A percentile compares a stretch with the other conserved stretches of the same genome.
Conservation (phyloP, 2,329 filamentous ascomycete genomes). For the Penicillium frequentans region DNA sequence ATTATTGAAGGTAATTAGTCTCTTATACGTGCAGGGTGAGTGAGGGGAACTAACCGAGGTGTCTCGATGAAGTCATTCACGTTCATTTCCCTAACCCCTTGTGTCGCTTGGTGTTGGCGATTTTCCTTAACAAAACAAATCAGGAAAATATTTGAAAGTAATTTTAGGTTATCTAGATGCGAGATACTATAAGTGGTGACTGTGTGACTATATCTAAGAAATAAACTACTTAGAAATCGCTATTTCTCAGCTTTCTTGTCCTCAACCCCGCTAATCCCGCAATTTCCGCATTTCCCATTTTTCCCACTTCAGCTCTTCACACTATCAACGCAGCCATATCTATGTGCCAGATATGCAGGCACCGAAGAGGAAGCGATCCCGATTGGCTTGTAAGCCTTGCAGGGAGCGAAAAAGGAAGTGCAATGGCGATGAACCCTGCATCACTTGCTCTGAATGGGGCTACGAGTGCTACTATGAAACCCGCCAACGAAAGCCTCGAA, state of each 20-base stretch:
- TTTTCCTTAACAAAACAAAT: background rate
- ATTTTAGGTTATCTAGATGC: background rate
- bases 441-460: slow-evolving; percentile 28
- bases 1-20: background rate
- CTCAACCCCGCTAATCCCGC: slow-evolving; percentile 1
- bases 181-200: background rate
- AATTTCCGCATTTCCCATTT: background rate
- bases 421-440: slow-evolving; percentile 26
- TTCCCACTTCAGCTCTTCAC: background rate
- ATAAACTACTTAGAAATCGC: background rate
- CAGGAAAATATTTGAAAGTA: background rate
- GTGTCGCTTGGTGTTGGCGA: background rate
- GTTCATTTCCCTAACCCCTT: background rate
- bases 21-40: background rate
- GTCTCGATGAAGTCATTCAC: slow-evolving; percentile 6
- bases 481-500: slow-evolving; percentile 6
- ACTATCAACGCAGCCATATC: background rate
- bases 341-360: background rate
- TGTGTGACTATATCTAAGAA: background rate
- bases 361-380: slow-evolving; percentile 25
- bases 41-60: background rate
- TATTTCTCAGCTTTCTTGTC: background rate
- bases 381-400: slow-evolving; percentile 29
- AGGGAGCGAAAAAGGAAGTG: slow-evolving; percentile 33
- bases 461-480: slow-evolving; percentile 30